Percentiles rank a stretch among this genome's conserved stretches.
These are phyloP conservation scores for Alternaria hordeiaustralica DNA, from an alignment of 2,329 filamentous ascomycete species.

Conservation along the genomic window DNA sequence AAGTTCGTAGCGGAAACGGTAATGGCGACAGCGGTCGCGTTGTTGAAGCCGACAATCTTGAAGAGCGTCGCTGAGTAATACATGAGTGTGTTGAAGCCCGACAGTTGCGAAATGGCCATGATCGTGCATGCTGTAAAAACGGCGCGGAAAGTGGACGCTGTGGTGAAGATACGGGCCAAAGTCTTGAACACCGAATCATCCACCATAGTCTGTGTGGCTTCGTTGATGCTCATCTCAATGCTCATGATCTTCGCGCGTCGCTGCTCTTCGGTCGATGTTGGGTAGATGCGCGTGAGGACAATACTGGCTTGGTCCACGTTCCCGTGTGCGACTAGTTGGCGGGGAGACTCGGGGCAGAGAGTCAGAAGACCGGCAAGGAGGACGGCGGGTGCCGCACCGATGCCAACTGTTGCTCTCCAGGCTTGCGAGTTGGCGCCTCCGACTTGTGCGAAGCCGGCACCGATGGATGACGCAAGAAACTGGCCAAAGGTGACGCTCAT, in stretches of 20 bases:
- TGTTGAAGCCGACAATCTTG: constrained; percentile 73
- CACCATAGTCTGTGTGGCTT: constrained; percentile 39
- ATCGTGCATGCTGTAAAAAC: constrained; percentile 45
- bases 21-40: constrained; percentile 79
- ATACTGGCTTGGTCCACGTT: constrained; percentile 38
- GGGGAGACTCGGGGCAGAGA: constrained; percentile 46
- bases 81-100: constrained; percentile 77
- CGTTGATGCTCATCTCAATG: constrained; percentile 42
- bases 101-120: constrained; percentile 47
- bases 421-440: constrained; percentile 36
- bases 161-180: constrained; percentile 43
- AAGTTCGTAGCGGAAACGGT: constrained; percentile 85
- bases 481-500: constrained; percentile 43
- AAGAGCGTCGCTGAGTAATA: constrained; percentile 64
- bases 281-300: constrained; percentile 45
- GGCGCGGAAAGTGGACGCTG: constrained; percentile 42
- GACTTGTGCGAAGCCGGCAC: constrained; percentile 46
- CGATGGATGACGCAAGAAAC: constrained; percentile 40
- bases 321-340: constrained; percentile 47
- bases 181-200: constrained; percentile 42
- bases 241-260: constrained; percentile 34
- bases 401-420: constrained; percentile 48
- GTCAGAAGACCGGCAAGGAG: constrained; percentile 43
- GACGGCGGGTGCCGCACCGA: constrained; percentile 47
- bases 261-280: constrained; percentile 33